phyloP scores from a whole-genome alignment of 2,329 filamentous ascomycete genomes.

The Fusarium nematophilum region DNA sequence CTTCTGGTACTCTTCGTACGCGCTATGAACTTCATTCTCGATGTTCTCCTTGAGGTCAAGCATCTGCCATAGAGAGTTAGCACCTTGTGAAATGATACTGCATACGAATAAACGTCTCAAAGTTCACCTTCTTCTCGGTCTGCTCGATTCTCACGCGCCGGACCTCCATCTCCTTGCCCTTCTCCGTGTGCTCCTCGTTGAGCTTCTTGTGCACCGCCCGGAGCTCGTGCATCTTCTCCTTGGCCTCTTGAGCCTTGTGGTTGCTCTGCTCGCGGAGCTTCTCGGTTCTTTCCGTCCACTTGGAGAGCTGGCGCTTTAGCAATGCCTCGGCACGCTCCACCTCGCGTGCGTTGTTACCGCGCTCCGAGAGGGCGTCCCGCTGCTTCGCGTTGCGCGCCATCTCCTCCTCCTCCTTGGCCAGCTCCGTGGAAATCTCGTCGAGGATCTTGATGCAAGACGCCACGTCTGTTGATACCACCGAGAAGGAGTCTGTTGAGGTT shows the following conservation, averaged over 20 bases:
- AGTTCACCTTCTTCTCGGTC: slow-evolving; percentile 92
- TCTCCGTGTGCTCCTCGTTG: slow-evolving; percentile 85
- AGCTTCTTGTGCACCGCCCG: slow-evolving; percentile 82
- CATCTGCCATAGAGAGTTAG: slow-evolving; percentile 74
- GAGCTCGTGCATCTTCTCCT: slow-evolving; percentile 91
- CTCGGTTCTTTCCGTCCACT: slow-evolving; percentile 89
- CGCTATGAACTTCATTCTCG: slow-evolving; percentile 89
- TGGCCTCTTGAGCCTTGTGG: slow-evolving; percentile 83
- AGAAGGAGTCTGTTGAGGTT: slow-evolving; percentile 90
- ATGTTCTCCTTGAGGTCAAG: slow-evolving; percentile 97
- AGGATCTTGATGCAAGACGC: slow-evolving; percentile 88
- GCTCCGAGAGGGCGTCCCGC: slow-evolving; percentile 86
- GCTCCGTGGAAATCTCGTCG: slow-evolving; percentile 85
- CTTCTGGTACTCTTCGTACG: slow-evolving; percentile 95
- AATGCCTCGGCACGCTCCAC: slow-evolving; percentile 89
- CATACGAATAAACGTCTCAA: neutral
- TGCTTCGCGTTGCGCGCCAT: slow-evolving; percentile 82
- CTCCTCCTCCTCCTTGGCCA: slow-evolving; percentile 93
- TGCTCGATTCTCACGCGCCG: slow-evolving; percentile 94
- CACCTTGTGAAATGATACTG: neutral
- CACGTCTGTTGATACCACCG: slow-evolving; percentile 85
- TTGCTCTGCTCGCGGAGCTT: slow-evolving; percentile 83
- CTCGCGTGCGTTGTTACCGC: slow-evolving; percentile 89
- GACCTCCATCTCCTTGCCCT: slow-evolving; percentile 91
- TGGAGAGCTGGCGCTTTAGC: slow-evolving; percentile 83